Base-by-base conservation (phyloP, 495 filamentous ascomycete species). In the Annulohypoxylon bovei region DNA sequence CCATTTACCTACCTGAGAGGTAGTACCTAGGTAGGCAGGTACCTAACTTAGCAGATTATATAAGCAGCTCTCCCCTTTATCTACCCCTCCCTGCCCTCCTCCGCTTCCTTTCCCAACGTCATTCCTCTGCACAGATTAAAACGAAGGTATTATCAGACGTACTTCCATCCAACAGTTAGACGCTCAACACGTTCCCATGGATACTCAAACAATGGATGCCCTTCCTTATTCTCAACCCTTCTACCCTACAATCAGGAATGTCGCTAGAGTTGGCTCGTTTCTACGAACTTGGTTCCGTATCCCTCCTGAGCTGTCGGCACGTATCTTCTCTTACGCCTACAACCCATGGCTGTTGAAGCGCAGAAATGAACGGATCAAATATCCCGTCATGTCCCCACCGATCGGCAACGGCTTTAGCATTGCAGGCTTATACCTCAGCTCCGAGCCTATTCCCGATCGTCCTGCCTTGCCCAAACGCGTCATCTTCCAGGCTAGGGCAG, bases 401-500 rank as follows among this genome's bases (percentile, higher is more conserved):
- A 6, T 16, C 7, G 28, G 28, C 0, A 39, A 23, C 20, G 28
- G 22, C 8, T 28, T 14, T n/a, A 42, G 44, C 18, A 33, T 58
- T n/a, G 54, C 63, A 9, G 54, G 25, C 18, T 33, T 67, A 8
- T 54, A 54, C 12, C 37, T 67, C 27, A 54, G 46, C 18, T 54
- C 56, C 12, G 33, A 27, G 5, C 39, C 22, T 18, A 55, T 54
- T n/a, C 55, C 56, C 27, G 9, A n/a, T 32, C 23, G 3, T n/a
- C 6, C 32, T 1, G 12, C 46, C 4, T n/a, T n/a, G n/a, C 64
- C 47, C 8, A 35, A 35, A 6, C 64, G 64, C 35, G 39, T 71
- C 39, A 59, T 62, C 25, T 67, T 67, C 58, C 64, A 71, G 58
- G 63, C 54, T 16, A 57, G 22, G 40, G 20, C 63, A 1, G 52